Evolutionary conservation across 352 stramenopile species (phyloP).

Genomic region (Hyaloperonospora brassicae): DNA sequence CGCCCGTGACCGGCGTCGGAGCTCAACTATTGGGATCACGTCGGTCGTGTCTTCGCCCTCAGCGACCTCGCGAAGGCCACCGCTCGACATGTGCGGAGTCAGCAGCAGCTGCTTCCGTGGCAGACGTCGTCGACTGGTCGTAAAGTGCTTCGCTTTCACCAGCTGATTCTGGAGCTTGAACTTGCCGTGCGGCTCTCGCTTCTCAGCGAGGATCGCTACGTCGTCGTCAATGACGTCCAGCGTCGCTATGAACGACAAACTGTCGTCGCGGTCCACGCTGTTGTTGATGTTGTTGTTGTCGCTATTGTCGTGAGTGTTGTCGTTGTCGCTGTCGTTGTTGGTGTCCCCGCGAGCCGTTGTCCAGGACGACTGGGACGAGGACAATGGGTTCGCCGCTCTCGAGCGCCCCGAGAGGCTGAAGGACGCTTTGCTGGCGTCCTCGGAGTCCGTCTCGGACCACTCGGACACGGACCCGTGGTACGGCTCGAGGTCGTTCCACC

Average conservation of each 20-base stretch:
- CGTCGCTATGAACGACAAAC: slow-evolving; percentile 29
- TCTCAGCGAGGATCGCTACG: slow-evolving; percentile 29
- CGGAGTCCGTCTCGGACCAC: slow-evolving; percentile 39
- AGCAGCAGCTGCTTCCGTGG: slow-evolving; percentile 10
- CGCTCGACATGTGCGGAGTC: slow-evolving; percentile 1
- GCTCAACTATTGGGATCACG: slow-evolving; percentile 31
- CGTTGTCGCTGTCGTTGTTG: slow-evolving; percentile 26
- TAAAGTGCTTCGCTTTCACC: slow-evolving; percentile 19
- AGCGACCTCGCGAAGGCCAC: slow-evolving; percentile 17
- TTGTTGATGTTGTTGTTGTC: slow-evolving; percentile 9
- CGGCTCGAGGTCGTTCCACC: slow-evolving; percentile 20
- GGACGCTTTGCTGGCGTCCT: slow-evolving; percentile 28
- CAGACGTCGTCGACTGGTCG: slow-evolving; percentile 13
- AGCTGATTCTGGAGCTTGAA: slow-evolving; percentile 20
- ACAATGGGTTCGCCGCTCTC: slow-evolving; percentile 24
- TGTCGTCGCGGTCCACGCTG: slow-evolving; percentile 29
- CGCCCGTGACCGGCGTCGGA: slow-evolving; percentile 10
- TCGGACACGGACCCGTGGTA: slow-evolving; percentile 28
- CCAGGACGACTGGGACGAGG: slow-evolving; percentile 28
- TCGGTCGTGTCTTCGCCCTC: slow-evolving; percentile 50
- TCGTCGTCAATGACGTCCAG: slow-evolving; percentile 44
- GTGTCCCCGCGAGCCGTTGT: neutral
- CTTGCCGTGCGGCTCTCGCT: slow-evolving; percentile 8
- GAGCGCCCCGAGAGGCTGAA: slow-evolving; percentile 25
- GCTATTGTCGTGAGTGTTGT: slow-evolving; percentile 8